Evolutionary conservation across 2,329 filamentous ascomycete species (phyloP), one percentile per base, ranked within the genome.

Genomic region (Claviceps citrina): DNA sequence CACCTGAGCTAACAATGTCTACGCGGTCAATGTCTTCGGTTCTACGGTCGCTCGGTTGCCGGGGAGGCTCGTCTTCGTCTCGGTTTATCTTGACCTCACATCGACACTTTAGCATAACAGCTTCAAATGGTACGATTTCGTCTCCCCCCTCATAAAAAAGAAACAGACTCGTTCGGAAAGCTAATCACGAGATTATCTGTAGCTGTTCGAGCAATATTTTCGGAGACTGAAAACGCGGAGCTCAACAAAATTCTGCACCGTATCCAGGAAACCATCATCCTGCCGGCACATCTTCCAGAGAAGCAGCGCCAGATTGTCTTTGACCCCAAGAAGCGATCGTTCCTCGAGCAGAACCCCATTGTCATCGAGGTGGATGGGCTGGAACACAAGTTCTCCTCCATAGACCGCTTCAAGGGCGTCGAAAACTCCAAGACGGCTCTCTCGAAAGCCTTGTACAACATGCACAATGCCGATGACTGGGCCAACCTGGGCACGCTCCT

Each of bases 181-280:
- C 47, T 48, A 36, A 50, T 41, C 41, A 41, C 36, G 26, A 36
- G 34, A 27, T 25, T 13, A 2, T 42, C 9, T 34, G 5, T 38
- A 63, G 60, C 48, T 34, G 48, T 62, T 41, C 53, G 52, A 38
- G 53, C 54, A 44, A 55, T 68, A 42, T 78, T 78, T 51, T 54
- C 60, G 7, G 60, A 64, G 39, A 68, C 71, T 4, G 70, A 70
- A 12, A 68, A 69, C 32, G 46, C 62, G 18, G 61, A 72, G 41
- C 66, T 82, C 44, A 68, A 78, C 53, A 43, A 54, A 10, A 51
- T 67, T 25, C 68, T 82, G 44, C 54, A 57, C 31, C 56, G 51
- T 18, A 66, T 81, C 52, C 73, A 76, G 46, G 58, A 66, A 34
- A 70, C 70, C 48, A 66, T 78, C 54, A 70, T 81, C 53, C 58